Evolutionary conservation across 2,329 filamentous ascomycete genomes (phyloP), one percentile per base, ranked within the genome.

Genomic region (Ascosphaera aggregata): DNA sequence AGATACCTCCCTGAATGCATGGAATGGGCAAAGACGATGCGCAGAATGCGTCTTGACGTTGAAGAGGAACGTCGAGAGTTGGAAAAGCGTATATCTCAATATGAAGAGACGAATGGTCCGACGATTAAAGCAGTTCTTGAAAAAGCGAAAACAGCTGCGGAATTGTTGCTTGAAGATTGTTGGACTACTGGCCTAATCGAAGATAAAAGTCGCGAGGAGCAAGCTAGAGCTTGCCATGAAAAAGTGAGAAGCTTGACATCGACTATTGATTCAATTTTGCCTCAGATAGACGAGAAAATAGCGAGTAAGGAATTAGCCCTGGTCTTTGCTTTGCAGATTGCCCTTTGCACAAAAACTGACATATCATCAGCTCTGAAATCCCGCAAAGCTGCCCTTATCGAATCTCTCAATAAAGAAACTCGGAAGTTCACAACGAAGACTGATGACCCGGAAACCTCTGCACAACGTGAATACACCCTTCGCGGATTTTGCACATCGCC

Each of bases 401-500:
- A 59, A 38, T 53, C 54, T 9, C 53, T 68, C 17, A 55, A 58
- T 22, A 48, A 49, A 32, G 58, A 65, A 42, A 60, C 63, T 3
- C 59, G 57, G 34, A 51, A 57, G 18, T 59, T 67, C 43, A 67
- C 63, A 5, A 56, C 59, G 13, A 54, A 59, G 4, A 52, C 62
- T 4, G 49, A 60, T 19, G 52, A 60, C 27, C 51, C 51, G 11
- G 50, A 56, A 9, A 50, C 59, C 27, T 49, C 56, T 31, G 59
- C 60, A 32, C 48, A 58, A 37, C 51, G 62, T 45, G 63, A 60
- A 38, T 74, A 74, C 48, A 64, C 62, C 1, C 58, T 75, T 17
- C 63, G 65, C 35, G 71, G 71, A 19, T 64, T 74, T 3, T 67
- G 67, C 30, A 73, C 69, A 2, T 61, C 65, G 37, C 60, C 66